phyloP scores from a whole-genome alignment of 2,329 filamentous ascomycete genomes.

The Lachnellula cervina region DNA sequence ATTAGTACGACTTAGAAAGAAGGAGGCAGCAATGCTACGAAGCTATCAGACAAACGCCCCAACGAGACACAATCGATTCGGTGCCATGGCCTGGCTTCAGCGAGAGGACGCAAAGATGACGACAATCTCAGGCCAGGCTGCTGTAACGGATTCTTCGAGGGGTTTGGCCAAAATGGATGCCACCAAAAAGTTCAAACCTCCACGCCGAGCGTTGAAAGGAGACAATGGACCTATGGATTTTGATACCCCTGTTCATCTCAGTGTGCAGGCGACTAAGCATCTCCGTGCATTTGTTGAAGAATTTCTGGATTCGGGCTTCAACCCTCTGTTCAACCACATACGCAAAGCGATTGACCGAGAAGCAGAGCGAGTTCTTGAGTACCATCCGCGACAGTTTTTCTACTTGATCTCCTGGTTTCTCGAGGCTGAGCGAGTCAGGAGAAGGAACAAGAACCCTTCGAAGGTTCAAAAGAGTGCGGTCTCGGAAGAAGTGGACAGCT shows the following conservation, averaged over 20 bases:
- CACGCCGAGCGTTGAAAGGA: constrained; percentile 57
- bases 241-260: constrained; percentile 66
- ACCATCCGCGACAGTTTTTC: constrained; percentile 82
- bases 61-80: constrained; percentile 87
- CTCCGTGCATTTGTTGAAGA: constrained; percentile 83
- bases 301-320: constrained; percentile 93
- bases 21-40: constrained; percentile 79
- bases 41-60: constrained; percentile 73
- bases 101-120: constrained; percentile 78
- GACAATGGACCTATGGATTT: constrained; percentile 68
- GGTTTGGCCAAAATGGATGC: constrained; percentile 86
- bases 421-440: constrained; percentile 72
- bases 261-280: constrained; percentile 66
- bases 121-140: constrained; percentile 83
- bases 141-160: constrained; percentile 65
- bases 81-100: constrained; percentile 96
- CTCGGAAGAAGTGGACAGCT: constrained; percentile 62
- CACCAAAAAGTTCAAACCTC: constrained; percentile 84
- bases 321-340: constrained; percentile 79
- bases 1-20: constrained; percentile 67
- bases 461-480: constrained; percentile 41
- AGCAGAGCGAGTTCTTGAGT: constrained; percentile 70
- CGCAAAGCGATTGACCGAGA: constrained; percentile 89
- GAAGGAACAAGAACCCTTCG: constrained; percentile 52
- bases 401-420: constrained; percentile 93